These are phyloP conservation scores for Suillus clintonianus DNA, from an alignment of 768 basidiomycete species.

Conservation along the genomic window DNA sequence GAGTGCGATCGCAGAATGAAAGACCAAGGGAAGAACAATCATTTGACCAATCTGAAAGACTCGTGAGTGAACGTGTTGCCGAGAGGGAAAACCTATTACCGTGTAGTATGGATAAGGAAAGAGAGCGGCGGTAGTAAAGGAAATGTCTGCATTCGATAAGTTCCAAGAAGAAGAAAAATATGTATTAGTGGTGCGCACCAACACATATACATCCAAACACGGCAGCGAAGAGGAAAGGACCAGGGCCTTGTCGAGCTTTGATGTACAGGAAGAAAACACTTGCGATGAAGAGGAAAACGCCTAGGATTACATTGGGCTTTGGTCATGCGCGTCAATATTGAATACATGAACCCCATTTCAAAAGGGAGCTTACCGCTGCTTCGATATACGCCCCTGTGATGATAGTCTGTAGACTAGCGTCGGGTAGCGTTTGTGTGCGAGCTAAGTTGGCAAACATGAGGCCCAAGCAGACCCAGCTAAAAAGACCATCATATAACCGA, in stretches of 20 bases:
- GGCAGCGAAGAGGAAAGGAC: conserved; percentile 58
- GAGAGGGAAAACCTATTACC: conserved; percentile 18
- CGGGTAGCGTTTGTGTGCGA: conserved; percentile 43
- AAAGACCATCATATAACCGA: not conserved
- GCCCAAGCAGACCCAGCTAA: conserved; percentile 68
- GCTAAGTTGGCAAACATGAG: conserved; percentile 62
- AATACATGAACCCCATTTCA: not conserved
- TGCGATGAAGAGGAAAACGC: conserved; percentile 65
- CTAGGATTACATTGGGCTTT: conserved; percentile 60
- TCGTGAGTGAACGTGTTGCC: conserved; percentile 3
- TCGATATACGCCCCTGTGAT: conserved; percentile 61
- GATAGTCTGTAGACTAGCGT: conserved; percentile 39
- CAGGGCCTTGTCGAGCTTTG: conserved; percentile 60
- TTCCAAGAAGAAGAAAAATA: not conserved
- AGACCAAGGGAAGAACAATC: conserved; percentile 56
- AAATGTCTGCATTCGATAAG: conserved; percentile 47
- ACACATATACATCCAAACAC: conserved; percentile 63
- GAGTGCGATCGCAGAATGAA: conserved; percentile 62
- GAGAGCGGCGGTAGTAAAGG: conserved; percentile 55
- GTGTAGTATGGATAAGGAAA: conserved; percentile 68
- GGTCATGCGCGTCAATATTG: not conserved
- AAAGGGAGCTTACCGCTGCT: conserved; percentile 32
- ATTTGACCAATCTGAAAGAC: conserved; percentile 46
- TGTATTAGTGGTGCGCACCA: conserved; percentile 36
- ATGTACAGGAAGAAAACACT: conserved; percentile 58